phyloP scores from a whole-genome alignment of 805 yeast species.

The Kuraishia piskuri region DNA sequence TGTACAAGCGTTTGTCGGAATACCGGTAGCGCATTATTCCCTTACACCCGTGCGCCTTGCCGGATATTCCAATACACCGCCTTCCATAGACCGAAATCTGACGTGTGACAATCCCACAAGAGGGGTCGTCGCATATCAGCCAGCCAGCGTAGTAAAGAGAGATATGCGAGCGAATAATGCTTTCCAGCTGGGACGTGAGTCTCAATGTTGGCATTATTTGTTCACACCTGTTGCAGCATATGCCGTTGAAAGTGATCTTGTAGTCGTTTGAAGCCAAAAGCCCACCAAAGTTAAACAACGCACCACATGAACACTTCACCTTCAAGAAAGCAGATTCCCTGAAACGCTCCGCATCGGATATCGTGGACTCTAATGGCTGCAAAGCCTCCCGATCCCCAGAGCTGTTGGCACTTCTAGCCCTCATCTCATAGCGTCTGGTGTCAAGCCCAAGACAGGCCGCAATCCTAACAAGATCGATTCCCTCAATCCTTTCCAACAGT shows the following conservation, averaged over 20 bases:
- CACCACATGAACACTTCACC: slow-evolving; percentile 57
- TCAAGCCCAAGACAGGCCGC: slow-evolving; percentile 78
- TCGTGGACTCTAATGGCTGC: slow-evolving; percentile 73
- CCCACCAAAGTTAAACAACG: slow-evolving; percentile 64
- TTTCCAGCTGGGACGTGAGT: slow-evolving; percentile 67
- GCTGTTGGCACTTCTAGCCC: slow-evolving; percentile 25
- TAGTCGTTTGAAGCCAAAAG: slow-evolving; percentile 55
- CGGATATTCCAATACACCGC: slow-evolving; percentile 64
- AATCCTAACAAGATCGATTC: slow-evolving; percentile 71
- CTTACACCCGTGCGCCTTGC: slow-evolving; percentile 56
- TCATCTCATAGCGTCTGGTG: slow-evolving; percentile 45
- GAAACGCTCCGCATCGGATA: slow-evolving; percentile 78
- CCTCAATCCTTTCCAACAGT: slow-evolving; percentile 76
- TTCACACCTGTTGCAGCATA: slow-evolving; percentile 60
- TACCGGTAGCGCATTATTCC: slow-evolving; percentile 78
- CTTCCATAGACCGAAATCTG: slow-evolving; percentile 87
- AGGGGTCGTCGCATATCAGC: slow-evolving; percentile 75
- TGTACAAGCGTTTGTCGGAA: slow-evolving; percentile 73
- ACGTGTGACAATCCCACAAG: slow-evolving; percentile 74
- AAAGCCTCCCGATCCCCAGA: slow-evolving; percentile 27
- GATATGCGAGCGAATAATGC: slow-evolving; percentile 59
- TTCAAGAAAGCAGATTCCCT: slow-evolving; percentile 47
- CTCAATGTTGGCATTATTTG: slow-evolving; percentile 39
- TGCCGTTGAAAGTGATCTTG: slow-evolving; percentile 56
- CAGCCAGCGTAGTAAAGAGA: slow-evolving; percentile 80